Conservation (phyloP, 306 rosid species). For the Corylus heterophylla region DNA sequence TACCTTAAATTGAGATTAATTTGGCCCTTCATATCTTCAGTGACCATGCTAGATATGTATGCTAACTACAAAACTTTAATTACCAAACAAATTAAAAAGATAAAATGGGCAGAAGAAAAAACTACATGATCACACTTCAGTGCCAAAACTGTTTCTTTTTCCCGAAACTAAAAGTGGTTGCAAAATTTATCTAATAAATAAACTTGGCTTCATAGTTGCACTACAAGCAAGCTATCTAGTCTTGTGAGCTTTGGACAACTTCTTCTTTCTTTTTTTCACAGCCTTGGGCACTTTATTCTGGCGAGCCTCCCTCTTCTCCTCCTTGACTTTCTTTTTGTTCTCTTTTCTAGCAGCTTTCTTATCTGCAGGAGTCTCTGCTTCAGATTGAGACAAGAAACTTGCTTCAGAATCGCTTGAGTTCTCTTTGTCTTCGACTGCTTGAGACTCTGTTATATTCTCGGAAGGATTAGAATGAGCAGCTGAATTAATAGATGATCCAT, state of each 20-base stretch:
- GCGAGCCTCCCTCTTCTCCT: slow-evolving; percentile 85
- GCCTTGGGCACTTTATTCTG: slow-evolving; percentile 83
- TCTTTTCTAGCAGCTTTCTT: slow-evolving; percentile 84
- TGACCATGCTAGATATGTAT: not conserved
- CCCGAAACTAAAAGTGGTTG: not conserved
- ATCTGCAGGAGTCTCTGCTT: slow-evolving; percentile 47
- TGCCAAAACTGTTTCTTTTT: not conserved
- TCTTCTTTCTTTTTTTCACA: slow-evolving; percentile 74
- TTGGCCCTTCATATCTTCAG: not conserved
- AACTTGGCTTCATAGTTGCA: not conserved
- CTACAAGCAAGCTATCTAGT: slow-evolving; percentile 42
- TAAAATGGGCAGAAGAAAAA: not conserved
- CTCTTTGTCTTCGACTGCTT: slow-evolving; percentile 36
- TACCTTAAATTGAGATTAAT: not conserved
- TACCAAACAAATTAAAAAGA: not conserved
- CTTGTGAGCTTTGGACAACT: slow-evolving; percentile 68
- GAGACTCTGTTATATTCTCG: slow-evolving; percentile 31
- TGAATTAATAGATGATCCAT: slow-evolving; percentile 8
- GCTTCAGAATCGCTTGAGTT: slow-evolving; percentile 50
- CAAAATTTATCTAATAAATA: not conserved
- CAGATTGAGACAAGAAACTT: slow-evolving; percentile 38
- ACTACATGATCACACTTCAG: not conserved
- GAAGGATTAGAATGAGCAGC: slow-evolving; percentile 20
- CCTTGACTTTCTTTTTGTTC: slow-evolving; percentile 82
- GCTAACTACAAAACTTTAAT: not conserved